Percentiles rank a stretch among this genome's conserved stretches.
Conservation (phyloP, 2,329 filamentous ascomycete species). For the Arthrobotrys musiformis region DNA sequence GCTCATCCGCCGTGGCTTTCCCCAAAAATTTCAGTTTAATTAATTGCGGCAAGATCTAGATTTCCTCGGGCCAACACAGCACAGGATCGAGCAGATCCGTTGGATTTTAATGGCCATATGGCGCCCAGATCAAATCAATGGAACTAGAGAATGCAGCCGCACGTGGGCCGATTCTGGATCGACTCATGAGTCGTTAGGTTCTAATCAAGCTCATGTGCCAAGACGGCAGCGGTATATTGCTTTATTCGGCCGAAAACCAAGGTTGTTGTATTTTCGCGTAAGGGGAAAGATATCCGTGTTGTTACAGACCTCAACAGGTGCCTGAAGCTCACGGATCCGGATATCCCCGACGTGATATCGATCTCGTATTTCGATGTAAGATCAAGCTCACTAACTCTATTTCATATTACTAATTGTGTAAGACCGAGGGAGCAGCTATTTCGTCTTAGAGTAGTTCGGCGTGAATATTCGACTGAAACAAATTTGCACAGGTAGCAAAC, state of each 20-base stretch:
- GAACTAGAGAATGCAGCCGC: neutral
- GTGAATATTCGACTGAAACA: no score
- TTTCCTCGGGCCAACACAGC: neutral
- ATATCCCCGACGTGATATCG: neutral
- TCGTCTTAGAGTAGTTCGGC: no score
- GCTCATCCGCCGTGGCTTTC: neutral
- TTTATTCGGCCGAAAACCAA: slow-evolving; percentile 46
- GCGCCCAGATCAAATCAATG: neutral
- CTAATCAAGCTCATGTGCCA: slow-evolving; percentile 50
- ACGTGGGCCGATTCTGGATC: slow-evolving; percentile 14
- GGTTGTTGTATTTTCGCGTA: slow-evolving; percentile 27
- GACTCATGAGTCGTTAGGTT: slow-evolving; percentile 4
- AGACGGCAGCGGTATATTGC: slow-evolving; percentile 33
- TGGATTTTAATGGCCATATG: neutral
- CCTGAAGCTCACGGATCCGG: slow-evolving; percentile 15
- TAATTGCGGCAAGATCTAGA: neutral
- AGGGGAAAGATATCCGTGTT: slow-evolving; percentile 8
- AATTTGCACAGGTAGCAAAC: no score
- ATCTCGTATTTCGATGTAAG: neutral
- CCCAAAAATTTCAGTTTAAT: no score
- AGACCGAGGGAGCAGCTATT: no score
- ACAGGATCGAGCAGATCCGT: neutral
- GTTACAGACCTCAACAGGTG: neutral
- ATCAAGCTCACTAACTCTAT: neutral
- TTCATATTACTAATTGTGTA: no score